These are phyloP conservation scores for Gossypium schwendimanii DNA, from an alignment of 441 rosid species.

Conservation along the genomic window DNA sequence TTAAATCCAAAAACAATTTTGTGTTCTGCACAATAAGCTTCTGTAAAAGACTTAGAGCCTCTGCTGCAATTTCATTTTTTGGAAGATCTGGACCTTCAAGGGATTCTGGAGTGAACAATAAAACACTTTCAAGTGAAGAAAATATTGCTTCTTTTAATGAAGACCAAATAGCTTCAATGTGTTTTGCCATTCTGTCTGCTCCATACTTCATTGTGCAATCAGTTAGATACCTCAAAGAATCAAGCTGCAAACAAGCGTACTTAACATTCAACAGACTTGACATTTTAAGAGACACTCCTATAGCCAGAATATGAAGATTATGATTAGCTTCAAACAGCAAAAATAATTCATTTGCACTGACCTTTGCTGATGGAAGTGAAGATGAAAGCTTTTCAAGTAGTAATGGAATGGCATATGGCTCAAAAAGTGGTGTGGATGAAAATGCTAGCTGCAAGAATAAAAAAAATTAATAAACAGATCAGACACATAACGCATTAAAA, in stretches of 20 bases:
- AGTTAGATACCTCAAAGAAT: slow-evolving; percentile 68
- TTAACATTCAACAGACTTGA: slow-evolving; percentile 18
- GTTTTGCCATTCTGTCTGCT: slow-evolving; percentile 50
- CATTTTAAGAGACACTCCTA: slow-evolving; percentile 11
- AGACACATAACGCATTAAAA: background rate
- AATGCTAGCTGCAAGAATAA: slow-evolving; percentile 54
- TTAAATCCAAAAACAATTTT: slow-evolving; percentile 36
- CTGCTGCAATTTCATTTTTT: slow-evolving; percentile 47
- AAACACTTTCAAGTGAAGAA: slow-evolving; percentile 36
- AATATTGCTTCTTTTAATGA: slow-evolving; percentile 53
- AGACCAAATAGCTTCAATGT: slow-evolving; percentile 60
- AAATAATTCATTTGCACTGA: slow-evolving; percentile 22
- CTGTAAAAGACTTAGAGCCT: slow-evolving; percentile 56
- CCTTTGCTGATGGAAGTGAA: slow-evolving; percentile 78
- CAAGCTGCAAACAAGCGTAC: slow-evolving; percentile 48
- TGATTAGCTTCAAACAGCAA: slow-evolving; percentile 5
- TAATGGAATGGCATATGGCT: slow-evolving; percentile 77
- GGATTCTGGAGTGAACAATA: slow-evolving; percentile 40
- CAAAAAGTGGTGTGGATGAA: slow-evolving; percentile 74
- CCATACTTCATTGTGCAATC: slow-evolving; percentile 59
- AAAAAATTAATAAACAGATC: slow-evolving; percentile 7
- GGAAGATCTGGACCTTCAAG: slow-evolving; percentile 30
- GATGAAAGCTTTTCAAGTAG: slow-evolving; percentile 92
- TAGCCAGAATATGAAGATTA: slow-evolving; percentile 11
- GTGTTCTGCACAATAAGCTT: slow-evolving; percentile 48